Evolutionary conservation across 495 filamentous ascomycete species (phyloP).

Genomic region (Lophiotrema nucula): DNA sequence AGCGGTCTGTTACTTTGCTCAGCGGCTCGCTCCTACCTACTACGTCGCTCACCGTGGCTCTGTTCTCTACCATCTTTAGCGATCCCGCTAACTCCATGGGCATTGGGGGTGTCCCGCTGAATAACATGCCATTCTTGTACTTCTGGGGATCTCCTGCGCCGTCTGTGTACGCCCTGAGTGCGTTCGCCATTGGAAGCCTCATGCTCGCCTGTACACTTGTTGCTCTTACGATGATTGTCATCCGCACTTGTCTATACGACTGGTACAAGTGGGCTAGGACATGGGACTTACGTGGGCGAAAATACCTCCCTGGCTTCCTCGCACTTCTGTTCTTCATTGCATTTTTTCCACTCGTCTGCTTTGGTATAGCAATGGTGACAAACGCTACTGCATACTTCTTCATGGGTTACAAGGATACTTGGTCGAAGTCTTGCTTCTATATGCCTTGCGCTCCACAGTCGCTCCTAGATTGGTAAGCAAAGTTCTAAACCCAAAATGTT

Average conservation of each 20-base stretch:
- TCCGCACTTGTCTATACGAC: neutral
- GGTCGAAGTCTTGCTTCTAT: neutral
- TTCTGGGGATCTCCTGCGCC: no score
- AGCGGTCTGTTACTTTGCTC: neutral
- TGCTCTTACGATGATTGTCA: no score
- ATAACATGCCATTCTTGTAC: no score
- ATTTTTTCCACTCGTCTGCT: neutral
- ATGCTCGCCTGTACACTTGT: no score
- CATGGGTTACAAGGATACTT: neutral
- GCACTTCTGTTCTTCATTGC: neutral
- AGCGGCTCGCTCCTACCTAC: neutral
- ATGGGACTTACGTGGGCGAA: neutral
- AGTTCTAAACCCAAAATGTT: no score
- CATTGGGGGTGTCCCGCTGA: no score
- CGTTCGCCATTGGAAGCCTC: no score
- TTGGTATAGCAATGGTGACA: neutral
- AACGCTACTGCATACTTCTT: neutral
- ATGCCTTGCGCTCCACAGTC: conserved; percentile 14
- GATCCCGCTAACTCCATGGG: no score
- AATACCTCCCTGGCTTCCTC: neutral
- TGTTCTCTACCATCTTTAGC: no score
- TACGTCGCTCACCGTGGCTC: neutral
- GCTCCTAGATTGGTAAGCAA: conserved; percentile 3
- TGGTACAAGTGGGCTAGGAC: neutral
- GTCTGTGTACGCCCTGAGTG: no score